Conservation (phyloP, 495 filamentous ascomycete species). For the Chaetomidium leptoderma region DNA sequence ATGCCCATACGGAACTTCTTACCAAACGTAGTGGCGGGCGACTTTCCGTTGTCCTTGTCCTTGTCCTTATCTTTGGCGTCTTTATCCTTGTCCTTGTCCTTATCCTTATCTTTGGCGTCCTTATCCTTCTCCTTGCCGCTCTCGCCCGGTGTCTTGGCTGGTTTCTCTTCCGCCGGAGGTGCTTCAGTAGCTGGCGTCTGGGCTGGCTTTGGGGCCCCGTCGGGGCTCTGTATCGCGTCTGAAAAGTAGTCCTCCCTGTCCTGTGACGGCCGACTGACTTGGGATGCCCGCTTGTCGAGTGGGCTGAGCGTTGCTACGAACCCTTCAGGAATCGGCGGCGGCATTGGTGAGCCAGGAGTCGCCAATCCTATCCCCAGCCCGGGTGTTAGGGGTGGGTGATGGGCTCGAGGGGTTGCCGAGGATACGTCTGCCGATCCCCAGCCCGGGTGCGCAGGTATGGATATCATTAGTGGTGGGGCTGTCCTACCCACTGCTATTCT, state of each 20-base stretch:
- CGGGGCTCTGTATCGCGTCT: constrained; percentile 40
- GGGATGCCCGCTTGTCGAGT: constrained; percentile 36
- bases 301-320: constrained; percentile 35
- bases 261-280: constrained; percentile 35
- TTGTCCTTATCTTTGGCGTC: constrained; percentile 61
- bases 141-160: constrained; percentile 23
- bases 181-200: constrained; percentile 31
- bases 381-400: constrained; percentile 58
- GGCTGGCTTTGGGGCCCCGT: constrained; percentile 28
- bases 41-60: constrained; percentile 65
- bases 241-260: constrained; percentile 48
- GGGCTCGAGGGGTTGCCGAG: constrained; percentile 58
- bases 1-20: constrained; percentile 87
- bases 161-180: constrained; percentile 31
- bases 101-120: constrained; percentile 57
- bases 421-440: constrained; percentile 42
- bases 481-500: constrained; percentile 47
- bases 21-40: constrained; percentile 64
- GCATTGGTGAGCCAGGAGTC: constrained; percentile 53
- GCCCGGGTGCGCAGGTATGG: constrained; percentile 59
- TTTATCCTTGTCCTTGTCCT: constrained; percentile 47
- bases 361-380: constrained; percentile 74
- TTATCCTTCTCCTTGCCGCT: constrained; percentile 45
- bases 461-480: constrained; percentile 61
- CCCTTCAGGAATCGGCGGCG: constrained; percentile 42